Base-by-base conservation (phyloP, 345 rosid species). In the Acer negundo region DNA sequence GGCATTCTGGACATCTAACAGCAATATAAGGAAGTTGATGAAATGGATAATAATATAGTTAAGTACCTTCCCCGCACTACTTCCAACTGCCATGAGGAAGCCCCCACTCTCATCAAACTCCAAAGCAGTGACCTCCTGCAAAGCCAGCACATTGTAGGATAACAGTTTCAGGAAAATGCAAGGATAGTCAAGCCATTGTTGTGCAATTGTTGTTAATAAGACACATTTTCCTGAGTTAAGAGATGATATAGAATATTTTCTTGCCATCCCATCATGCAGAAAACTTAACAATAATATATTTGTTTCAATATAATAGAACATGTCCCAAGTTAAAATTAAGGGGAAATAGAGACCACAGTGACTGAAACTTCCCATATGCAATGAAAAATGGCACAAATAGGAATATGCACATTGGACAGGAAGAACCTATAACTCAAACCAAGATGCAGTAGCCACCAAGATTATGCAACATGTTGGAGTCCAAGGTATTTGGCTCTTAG, bases 21-120 rank as follows among this genome's bases (percentile, higher is more conserved):
- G 58, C 58, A 72, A 72, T 55, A 11, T 31, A 8, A 61, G 10
- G 56, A 62, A 62, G 58, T 35, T 4, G 38, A 44, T 16, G 9
- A 15, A 40, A 66, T 6, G 65, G 1, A 38, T 3, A 35, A 68
- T 47, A 4, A n/a, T 42, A 53, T 24, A 55, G 13, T 22, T 19
- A n/a, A 64, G 24, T 87, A 96, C 99, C 98, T 92, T 91, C 84
- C 99, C 99, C 23, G 80, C 75, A 75, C 95, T 88, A 85, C 97
- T 96, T 75, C 99, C 99, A 64, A 92, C 97, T 80, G 90, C 97
- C 88, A 95, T 82, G 71, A 85, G 82, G 80, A 86, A 93, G 76
- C 98, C 99, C 62, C 92, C 96, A 77, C 82, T 90, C 58, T 83
- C 89, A 82, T 90, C 99, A 86, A 94, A 96, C 80, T 88, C 88